Conservation (phyloP, 2,329 filamentous ascomycete genomes). For the Dactylonectria estremocensis region DNA sequence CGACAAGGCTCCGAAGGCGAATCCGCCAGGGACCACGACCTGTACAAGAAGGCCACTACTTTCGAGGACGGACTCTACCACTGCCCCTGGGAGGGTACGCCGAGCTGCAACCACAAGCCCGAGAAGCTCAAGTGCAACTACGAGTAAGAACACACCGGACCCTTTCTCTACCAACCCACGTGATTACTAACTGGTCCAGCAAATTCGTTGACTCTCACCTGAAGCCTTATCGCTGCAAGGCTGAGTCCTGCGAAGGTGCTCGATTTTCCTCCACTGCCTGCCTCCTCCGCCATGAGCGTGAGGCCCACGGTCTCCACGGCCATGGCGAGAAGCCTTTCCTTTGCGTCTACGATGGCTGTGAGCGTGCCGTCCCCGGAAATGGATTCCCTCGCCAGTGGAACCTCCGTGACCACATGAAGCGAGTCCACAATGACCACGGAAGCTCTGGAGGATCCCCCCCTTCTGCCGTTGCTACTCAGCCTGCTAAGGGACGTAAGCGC, state of each 20-base stretch:
- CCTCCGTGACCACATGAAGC: conserved; percentile 95
- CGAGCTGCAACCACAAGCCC: conserved; percentile 86
- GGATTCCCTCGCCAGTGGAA: conserved; percentile 98
- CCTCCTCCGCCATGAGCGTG: conserved; percentile 92
- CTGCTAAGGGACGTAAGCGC: conserved; percentile 69
- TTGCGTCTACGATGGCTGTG: conserved; percentile 90
- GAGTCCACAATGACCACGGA: conserved; percentile 82
- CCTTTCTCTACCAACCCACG: neutral
- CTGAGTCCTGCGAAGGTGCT: conserved; percentile 84
- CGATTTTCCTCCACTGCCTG: conserved; percentile 97
- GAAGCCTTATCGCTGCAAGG: conserved; percentile 96
- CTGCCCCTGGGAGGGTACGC: conserved; percentile 86
- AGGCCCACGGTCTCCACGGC: conserved; percentile 95
- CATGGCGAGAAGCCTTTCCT: conserved; percentile 94
- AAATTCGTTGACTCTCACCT: conserved; percentile 98
- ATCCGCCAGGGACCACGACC: conserved; percentile 75
- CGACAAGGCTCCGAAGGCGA: conserved; percentile 68
- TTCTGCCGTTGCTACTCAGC: conserved; percentile 48
- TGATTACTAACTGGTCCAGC: conserved; percentile 64
- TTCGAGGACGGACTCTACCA: conserved; percentile 87
- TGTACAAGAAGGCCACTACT: conserved; percentile 78
- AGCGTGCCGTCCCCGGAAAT: conserved; percentile 84
- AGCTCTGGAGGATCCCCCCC: conserved; percentile 60
- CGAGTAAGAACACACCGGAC: conserved; percentile 77
- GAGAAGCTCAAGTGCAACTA: conserved; percentile 99